Conservation (phyloP, 140 eudicot species). For the Flaveria floridana region DNA sequence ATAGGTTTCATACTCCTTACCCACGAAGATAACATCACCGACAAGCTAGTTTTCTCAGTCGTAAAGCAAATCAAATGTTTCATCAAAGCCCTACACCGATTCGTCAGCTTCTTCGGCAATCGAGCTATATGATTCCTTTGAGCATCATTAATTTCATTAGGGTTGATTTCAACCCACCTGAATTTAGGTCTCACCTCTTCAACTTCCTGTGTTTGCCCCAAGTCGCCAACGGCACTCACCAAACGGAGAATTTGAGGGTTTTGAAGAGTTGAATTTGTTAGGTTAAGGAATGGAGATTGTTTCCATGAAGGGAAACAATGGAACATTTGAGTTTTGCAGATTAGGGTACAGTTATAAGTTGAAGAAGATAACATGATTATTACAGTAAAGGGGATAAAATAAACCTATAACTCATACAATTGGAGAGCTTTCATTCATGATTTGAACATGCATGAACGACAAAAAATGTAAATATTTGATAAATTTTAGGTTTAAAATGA, state of each 20-base stretch:
- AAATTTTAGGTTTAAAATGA: conserved; percentile 9
- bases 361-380: conserved; percentile 35
- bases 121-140: conserved; percentile 65
- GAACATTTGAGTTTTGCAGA: conserved; percentile 1
- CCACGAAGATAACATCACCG: conserved; percentile 64
- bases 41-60: conserved; percentile 38
- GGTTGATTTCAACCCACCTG: conserved; percentile 49
- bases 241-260: neutral
- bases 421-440: neutral
- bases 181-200: conserved; percentile 40
- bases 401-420: conserved; percentile 17
- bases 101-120: conserved; percentile 66
- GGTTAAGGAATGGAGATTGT: conserved; percentile 24
- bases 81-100: conserved; percentile 77
- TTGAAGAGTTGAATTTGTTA: neutral
- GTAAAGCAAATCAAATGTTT: conserved; percentile 71
- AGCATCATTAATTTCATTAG: conserved; percentile 47
- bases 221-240: conserved; percentile 26
- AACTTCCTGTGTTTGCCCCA: conserved; percentile 30
- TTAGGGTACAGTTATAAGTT: conserved; percentile 23
- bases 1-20: conserved; percentile 75
- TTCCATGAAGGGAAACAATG: conserved; percentile 13
- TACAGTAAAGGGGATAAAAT: conserved; percentile 1
- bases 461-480: conserved; percentile 6
- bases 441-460: neutral